A percentile compares a stretch with the other conserved stretches of the same genome.
phyloP scores from a whole-genome alignment of 139 green algal genomes.

The Nannochloris sp. region DNA sequence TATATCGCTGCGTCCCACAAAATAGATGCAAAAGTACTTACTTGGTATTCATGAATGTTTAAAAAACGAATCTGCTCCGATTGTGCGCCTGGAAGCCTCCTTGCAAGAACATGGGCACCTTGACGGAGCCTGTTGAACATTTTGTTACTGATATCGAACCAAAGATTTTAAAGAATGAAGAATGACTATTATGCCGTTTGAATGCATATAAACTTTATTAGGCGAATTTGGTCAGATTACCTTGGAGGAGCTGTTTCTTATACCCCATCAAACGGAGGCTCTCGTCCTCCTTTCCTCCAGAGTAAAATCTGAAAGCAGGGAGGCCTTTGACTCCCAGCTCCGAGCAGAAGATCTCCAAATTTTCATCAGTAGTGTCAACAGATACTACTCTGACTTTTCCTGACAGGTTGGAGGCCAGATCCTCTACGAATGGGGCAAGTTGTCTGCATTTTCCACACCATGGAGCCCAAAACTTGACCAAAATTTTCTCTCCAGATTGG shows the following conservation, averaged over 20 bases:
- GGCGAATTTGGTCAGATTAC: background rate
- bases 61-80: constrained; percentile 60
- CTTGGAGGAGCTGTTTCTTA: constrained; percentile 44
- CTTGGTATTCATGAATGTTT: constrained; percentile 97
- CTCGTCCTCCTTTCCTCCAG: constrained; percentile 53
- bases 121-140: constrained; percentile 3
- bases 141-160: background rate
- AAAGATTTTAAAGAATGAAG: no score
- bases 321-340: constrained; percentile 60
- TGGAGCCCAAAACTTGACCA: constrained; percentile 41
- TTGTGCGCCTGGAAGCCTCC: background rate
- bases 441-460: constrained; percentile 61
- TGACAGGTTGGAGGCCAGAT: constrained; percentile 53
- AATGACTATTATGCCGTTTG: background rate
- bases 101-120: background rate
- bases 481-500: constrained; percentile 20
- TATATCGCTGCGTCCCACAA: no score
- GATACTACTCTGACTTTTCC: constrained; percentile 52
- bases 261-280: constrained; percentile 47
- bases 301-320: constrained; percentile 69
- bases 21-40: constrained; percentile 5
- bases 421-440: constrained; percentile 58
- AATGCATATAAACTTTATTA: background rate
- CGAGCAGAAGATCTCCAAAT: constrained; percentile 42
- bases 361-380: constrained; percentile 59